Base-by-base conservation (phyloP, 805 yeast genomes). In the Cyberlindnera samutprakarnensis region DNA sequence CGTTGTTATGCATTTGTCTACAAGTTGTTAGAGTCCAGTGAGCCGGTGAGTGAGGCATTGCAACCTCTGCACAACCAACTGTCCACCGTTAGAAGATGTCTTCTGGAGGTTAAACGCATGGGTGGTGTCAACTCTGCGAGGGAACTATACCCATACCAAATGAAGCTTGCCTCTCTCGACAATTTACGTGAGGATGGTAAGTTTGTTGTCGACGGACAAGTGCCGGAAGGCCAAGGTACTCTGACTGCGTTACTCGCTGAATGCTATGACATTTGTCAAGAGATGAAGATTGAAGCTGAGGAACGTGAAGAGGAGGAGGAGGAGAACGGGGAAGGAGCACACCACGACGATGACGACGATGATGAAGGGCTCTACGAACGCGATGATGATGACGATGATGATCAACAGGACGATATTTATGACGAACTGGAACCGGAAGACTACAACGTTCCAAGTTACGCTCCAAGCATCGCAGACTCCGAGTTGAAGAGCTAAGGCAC, bases 171-270 rank as follows among this genome's bases (percentile, higher is more conserved):
- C 2, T 78, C 92, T 12, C 68, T 92, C 38, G 98, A 92, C 55
- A 83, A 87, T 49, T 53, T 81, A 51, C 74, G 96, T 51, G 68
- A 62, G 11, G 97, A 92, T 54, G 99, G 99, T 7, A 90, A 85
- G 62, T 92, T 92, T 49, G 75, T 82, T 51, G 81, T 86, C 28
- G 85, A 83, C 39, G 84, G 77, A 31, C 83, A 85, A 42, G 81
- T 92, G 26, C 99, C 99, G 3, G 97, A 92, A 54, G 99, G 99
- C 10, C 99, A 92, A 59, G 98, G 96, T 6, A 76, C 94, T n/a
- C 65, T 92, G 41, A 87, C 78, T 55, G 95, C 95, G 1, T 61
- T 90, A 36, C 64, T 90, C 31, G 92, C 95, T 4, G 96, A 88
- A 54, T 90, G 97, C 56, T 92, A 86, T 54, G 98, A 92, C 56